Evolutionary conservation across 2,329 filamentous ascomycete genomes (phyloP), one percentile per base, ranked within the genome.

Genomic region (Monilinia polystroma): DNA sequence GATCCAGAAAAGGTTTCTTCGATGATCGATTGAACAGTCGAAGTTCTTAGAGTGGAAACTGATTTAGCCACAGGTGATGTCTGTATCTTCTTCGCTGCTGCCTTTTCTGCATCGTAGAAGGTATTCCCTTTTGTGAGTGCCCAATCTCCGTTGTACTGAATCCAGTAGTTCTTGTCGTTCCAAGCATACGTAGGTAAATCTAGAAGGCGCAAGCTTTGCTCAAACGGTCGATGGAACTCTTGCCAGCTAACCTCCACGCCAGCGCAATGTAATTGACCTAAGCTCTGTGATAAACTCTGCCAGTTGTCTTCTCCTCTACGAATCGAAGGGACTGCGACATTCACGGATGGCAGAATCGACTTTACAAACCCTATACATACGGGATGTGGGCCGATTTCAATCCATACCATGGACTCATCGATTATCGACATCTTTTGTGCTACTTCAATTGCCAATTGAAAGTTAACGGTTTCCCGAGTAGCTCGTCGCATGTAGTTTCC

Each of bases 361-460:
- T 64, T 64, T 16, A 64, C 45, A 53, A 64, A 57, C 14, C 63
- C 32, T 16, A 38, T 57, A 29, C 45, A 23, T 32, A 91, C 84
- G 0, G 88, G 88, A 73, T 91, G 87, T 43, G 89, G 88, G n/a
- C 90, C 89, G 68, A 92, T 79, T 76, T 92, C 90, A 65, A 92
- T 79, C 26, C 26, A 26, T 32, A 20, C 26, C 51, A 16, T 32
- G 23, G 41, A 43, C 41, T 43, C 41, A 43, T 43, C 41, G 12
- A 43, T 16, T 43, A 43, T 43, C 12, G 41, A 43, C 41, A 43
- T 16, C 41, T 43, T 43, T 16, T 43, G 41, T 32, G 51, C 29
- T 0, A 90, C 95, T 53, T 91, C 92, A 4, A 91, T 95, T 23
- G 90, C 95, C 91, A 18, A 95, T 87, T 12, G 12, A 16, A 64